Conservation (phyloP, 768 basidiomycete species). For the Paxillus involutus region DNA sequence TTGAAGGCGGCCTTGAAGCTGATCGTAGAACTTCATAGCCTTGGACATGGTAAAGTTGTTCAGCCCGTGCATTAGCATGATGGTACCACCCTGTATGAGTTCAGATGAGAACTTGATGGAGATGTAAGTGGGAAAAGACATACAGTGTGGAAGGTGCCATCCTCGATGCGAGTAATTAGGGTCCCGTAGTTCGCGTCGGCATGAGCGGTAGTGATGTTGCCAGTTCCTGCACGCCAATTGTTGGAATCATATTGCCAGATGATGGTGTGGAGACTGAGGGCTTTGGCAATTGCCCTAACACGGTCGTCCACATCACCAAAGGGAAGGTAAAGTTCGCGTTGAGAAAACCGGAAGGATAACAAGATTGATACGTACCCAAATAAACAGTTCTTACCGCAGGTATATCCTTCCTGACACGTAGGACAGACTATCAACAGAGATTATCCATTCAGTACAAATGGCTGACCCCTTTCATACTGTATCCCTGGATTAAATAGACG, state of each 20-base stretch:
- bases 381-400: no score
- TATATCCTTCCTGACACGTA: no score
- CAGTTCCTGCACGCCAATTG: conserved; percentile 68
- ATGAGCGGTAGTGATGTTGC: conserved; percentile 40
- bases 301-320: conserved; percentile 75
- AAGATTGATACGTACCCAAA: conserved; percentile 36
- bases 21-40: conserved; percentile 51
- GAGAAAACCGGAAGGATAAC: neutral
- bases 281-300: conserved; percentile 66
- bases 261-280: conserved; percentile 67
- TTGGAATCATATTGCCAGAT: conserved; percentile 72
- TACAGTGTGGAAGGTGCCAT: conserved; percentile 42
- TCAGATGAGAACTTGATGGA: neutral
- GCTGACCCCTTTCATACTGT: no score
- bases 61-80: conserved; percentile 58
- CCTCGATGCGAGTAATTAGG: conserved; percentile 47
- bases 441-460: no score
- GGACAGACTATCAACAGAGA: no score
- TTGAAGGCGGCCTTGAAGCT: conserved; percentile 45
- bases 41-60: conserved; percentile 61
- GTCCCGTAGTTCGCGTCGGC: conserved; percentile 54
- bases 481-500: no score
- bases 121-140: no score
- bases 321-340: conserved; percentile 43
- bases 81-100: conserved; percentile 42